Conservation (phyloP, 2,329 filamentous ascomycete species). For the Thelonectria olida region DNA sequence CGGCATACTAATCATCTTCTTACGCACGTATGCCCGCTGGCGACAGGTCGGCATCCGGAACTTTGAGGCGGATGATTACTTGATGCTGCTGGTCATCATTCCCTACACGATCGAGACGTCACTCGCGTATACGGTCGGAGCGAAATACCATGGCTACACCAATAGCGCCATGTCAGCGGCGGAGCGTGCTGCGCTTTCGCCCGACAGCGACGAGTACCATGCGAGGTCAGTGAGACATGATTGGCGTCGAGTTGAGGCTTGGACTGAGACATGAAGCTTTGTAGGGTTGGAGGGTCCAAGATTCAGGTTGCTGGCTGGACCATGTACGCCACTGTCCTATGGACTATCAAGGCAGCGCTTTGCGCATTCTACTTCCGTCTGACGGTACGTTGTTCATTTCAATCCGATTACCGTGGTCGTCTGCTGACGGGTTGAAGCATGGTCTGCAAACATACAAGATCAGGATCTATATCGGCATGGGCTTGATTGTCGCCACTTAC, state of each 20-base stretch:
- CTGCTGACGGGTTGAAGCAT: slow-evolving; percentile 33
- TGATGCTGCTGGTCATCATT: slow-evolving; percentile 40
- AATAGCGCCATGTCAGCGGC: slow-evolving; percentile 61
- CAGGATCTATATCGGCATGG: slow-evolving; percentile 45
- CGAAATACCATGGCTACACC: slow-evolving; percentile 52
- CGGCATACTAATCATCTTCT: slow-evolving; percentile 56
- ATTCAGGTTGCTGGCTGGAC: slow-evolving; percentile 63
- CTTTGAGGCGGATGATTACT: slow-evolving; percentile 59
- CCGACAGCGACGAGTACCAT: slow-evolving; percentile 51
- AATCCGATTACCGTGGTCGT: slow-evolving; percentile 38
- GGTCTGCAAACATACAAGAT: slow-evolving; percentile 32
- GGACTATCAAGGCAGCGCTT: slow-evolving; percentile 63
- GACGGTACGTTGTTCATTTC: slow-evolving; percentile 48
- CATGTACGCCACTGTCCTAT: slow-evolving; percentile 59
- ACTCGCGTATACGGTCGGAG: slow-evolving; percentile 50
- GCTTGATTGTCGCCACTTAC: slow-evolving; percentile 45
- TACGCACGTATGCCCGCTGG: slow-evolving; percentile 60
- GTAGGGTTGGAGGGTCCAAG: slow-evolving; percentile 60
- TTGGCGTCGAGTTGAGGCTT: not conserved
- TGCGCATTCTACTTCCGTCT: slow-evolving; percentile 61
- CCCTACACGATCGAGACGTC: slow-evolving; percentile 41
- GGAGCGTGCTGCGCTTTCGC: slow-evolving; percentile 51
- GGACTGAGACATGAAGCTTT: slow-evolving; percentile 12
- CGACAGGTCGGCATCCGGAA: slow-evolving; percentile 47
- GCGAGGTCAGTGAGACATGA: slow-evolving; percentile 28